Evolutionary conservation across 192 early-diverging fungal species (phyloP).

Genomic region (Chytriomyces confervae): DNA sequence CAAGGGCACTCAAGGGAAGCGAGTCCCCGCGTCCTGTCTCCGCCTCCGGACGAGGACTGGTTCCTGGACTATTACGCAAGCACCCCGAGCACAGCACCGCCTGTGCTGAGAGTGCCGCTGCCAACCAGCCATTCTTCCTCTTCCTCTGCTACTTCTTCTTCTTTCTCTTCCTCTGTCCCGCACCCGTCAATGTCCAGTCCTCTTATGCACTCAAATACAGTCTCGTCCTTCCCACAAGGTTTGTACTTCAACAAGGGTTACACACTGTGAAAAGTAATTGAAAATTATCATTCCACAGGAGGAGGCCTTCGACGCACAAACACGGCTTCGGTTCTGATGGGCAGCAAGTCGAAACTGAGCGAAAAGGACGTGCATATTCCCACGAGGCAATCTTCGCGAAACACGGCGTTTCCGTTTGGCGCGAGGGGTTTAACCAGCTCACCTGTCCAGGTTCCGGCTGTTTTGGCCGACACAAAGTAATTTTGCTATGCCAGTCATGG

Average conservation of each 20-base stretch:
- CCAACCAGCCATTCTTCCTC: too few species aligned
- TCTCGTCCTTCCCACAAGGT: too few species aligned
- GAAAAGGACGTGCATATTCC: neutral
- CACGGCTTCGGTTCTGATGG: neutral
- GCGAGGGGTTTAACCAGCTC: neutral
- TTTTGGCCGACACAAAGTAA: neutral
- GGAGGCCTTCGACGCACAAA: constrained; percentile 2
- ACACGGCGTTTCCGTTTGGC: neutral
- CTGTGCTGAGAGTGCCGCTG: neutral
- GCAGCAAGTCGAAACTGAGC: neutral
- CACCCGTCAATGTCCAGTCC: too few species aligned
- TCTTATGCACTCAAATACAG: too few species aligned
- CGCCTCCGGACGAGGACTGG: neutral
- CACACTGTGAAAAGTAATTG: too few species aligned
- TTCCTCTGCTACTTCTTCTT: too few species aligned
- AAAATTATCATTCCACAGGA: neutral
- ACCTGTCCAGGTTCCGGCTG: neutral
- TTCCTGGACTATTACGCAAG: constrained; percentile 8
- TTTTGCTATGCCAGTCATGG: too few species aligned
- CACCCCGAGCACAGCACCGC: neutral
- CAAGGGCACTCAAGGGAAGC: neutral
- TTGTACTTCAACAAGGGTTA: too few species aligned
- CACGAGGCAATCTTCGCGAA: constrained; percentile 1
- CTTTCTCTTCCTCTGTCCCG: too few species aligned
- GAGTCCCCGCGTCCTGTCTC: neutral